Evolutionary conservation across 2,329 filamentous ascomycete genomes (phyloP), one percentile per base, ranked within the genome.

Genomic region (Helotiales sp.): DNA sequence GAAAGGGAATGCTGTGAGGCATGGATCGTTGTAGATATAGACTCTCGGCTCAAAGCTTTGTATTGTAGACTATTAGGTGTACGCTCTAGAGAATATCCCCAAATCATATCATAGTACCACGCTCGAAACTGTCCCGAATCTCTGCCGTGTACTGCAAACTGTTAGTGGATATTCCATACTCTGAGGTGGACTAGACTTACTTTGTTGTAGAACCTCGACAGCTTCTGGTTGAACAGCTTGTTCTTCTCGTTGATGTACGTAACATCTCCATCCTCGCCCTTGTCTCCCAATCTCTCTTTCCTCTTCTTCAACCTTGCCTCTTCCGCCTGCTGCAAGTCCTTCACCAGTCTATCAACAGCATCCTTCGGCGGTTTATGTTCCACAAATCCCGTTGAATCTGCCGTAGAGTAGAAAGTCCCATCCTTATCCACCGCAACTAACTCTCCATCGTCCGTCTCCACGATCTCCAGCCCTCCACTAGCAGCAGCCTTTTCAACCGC

Each of bases 241-340:
- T 99, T 99, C 88, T 99, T 97, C 77, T 97, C 92, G 77, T 99
- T 99, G 83, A 99, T 99, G 76, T 96, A 98, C 7, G 93, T 98
- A 68, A 98, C 90, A 74, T 99, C 95, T 27, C 86, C 88, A 48
- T 93, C 90, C 63, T 96, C 92, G 58, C 93, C 91, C 62, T 87
- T 88, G 72, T 87, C 84, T 12, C 85, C 84, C 72, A 89, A 86
- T 53, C 92, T 82, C 64, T 96, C 91, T 72, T 84, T 87, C 68
- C 92, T 82, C 79, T 96, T 96, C 82, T 93, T 96, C 70, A 96
- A 71, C 52, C 92, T 81, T 52, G 86, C 82, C 67, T 96, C 92
- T 75, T 99, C 95, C 1, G 93, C 91, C 77, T 93, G 93, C 71
- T 86, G 84, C 70, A 98, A 77, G 72, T 98, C 93, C 15, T 83